Percentiles rank a stretch among this genome's conserved stretches.
Conservation (phyloP, 2,329 filamentous ascomycete genomes). For the Colletotrichum musicola region DNA sequence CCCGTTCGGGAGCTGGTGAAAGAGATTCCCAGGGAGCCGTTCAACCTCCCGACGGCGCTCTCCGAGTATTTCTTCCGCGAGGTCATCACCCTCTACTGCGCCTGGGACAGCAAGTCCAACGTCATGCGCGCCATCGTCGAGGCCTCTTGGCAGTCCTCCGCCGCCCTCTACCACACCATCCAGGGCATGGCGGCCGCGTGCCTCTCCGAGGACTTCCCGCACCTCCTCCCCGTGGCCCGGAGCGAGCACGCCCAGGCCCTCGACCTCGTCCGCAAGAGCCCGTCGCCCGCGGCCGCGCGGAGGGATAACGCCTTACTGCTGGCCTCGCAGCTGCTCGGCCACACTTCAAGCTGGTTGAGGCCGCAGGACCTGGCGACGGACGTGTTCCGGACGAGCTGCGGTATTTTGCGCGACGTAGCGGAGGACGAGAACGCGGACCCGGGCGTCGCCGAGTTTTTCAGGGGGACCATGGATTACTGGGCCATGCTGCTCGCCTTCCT, state of each 20-base stretch:
- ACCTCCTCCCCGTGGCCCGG: constrained; percentile 24
- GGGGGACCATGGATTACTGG: constrained; percentile 43
- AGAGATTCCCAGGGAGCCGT: constrained; percentile 11
- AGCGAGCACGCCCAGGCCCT: constrained; percentile 38
- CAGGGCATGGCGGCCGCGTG: constrained; percentile 75
- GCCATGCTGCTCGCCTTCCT: constrained; percentile 42
- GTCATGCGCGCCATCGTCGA: constrained; percentile 42
- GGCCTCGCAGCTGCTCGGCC: constrained; percentile 38
- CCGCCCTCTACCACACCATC: constrained; percentile 70
- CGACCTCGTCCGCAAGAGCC: constrained; percentile 10
- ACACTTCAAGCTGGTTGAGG: constrained; percentile 41
- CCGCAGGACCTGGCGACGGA: constrained; percentile 41
- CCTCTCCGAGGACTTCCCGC: constrained; percentile 58
- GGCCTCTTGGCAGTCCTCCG: constrained; percentile 64
- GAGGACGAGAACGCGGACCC: background rate
- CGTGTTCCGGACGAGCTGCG: constrained; percentile 36
- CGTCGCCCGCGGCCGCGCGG: background rate
- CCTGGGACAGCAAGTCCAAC: constrained; percentile 42
- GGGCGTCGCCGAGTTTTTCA: constrained; percentile 32
- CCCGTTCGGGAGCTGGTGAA: accelerated
- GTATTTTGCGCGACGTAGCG: background rate
- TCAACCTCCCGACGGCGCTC: constrained; percentile 30
- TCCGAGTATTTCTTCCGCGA: constrained; percentile 43
- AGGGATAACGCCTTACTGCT: constrained; percentile 31
- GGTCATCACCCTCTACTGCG: constrained; percentile 42